These are phyloP conservation scores for Pyronema omphalodes DNA, from an alignment of 495 filamentous ascomycete genomes.

Conservation along the genomic window DNA sequence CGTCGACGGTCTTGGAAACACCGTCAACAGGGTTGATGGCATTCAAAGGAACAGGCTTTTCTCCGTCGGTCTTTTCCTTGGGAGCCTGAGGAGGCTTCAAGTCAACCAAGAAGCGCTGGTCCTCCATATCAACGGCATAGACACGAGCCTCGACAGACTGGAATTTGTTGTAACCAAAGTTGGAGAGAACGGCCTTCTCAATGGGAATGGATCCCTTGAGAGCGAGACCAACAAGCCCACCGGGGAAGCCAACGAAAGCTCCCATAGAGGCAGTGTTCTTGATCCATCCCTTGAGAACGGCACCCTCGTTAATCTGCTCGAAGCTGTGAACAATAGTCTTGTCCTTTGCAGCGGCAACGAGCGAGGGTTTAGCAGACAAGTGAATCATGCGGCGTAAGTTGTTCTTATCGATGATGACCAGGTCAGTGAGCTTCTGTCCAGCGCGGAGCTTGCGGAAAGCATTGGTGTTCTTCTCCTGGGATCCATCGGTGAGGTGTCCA, in stretches of 20 bases:
- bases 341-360: constrained; percentile 55
- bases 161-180: constrained; percentile 56
- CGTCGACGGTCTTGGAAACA: constrained; percentile 41
- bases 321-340: constrained; percentile 44
- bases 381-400: constrained; percentile 51
- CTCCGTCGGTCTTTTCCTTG: constrained; percentile 10
- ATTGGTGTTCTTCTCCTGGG: constrained; percentile 49
- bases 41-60: constrained; percentile 24
- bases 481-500: constrained; percentile 68
- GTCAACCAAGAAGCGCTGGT: constrained; percentile 42
- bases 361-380: constrained; percentile 59
- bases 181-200: constrained; percentile 43
- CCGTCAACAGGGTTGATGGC: constrained; percentile 54
- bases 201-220: constrained; percentile 53
- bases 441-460: constrained; percentile 61
- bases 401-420: constrained; percentile 67
- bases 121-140: constrained; percentile 41
- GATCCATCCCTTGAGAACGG: constrained; percentile 61
- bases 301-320: constrained; percentile 48
- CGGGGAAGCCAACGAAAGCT: constrained; percentile 66
- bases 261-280: constrained; percentile 60
- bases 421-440: constrained; percentile 60
- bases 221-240: constrained; percentile 55
- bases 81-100: constrained; percentile 32
- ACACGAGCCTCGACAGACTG: constrained; percentile 56